These are phyloP conservation scores for Smallanthus sonchifolius DNA, from an alignment of 129 eudicot genomes.

Conservation along the genomic window DNA sequence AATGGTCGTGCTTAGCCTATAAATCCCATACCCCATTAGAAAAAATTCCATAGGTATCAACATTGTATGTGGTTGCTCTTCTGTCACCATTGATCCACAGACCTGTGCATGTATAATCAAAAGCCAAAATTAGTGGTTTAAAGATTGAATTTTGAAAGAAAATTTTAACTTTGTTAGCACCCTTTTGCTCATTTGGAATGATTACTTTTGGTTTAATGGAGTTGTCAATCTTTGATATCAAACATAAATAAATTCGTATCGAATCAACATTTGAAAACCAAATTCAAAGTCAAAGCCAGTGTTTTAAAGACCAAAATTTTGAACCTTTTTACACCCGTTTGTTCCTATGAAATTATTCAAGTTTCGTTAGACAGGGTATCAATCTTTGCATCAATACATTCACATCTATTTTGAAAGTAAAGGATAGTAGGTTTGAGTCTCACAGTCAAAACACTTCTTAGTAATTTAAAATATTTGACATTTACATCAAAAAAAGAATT, in stretches of 20 bases:
- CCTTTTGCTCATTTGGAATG: not conserved
- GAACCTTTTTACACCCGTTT: not conserved
- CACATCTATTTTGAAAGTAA: not conserved
- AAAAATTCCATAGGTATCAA: slow-evolving; percentile 87
- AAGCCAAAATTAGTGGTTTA: slow-evolving; percentile 6
- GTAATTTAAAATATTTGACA: not conserved
- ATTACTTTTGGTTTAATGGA: not conserved
- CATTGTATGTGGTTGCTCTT: slow-evolving; percentile 96
- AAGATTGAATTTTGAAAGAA: not conserved
- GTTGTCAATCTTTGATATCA: not conserved
- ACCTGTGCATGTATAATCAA: slow-evolving; percentile 54
- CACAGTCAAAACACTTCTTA: not conserved
- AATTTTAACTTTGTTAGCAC: not conserved
- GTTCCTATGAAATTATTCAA: not conserved
- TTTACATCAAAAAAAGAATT: not conserved
- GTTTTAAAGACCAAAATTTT: not conserved
- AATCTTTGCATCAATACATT: not conserved
- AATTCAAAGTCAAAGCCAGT: not conserved
- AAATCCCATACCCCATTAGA: slow-evolving; percentile 86
- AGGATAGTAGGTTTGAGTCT: not conserved
- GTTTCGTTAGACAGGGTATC: not conserved
- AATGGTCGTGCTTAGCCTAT: slow-evolving; percentile 47
- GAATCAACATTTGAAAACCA: not conserved
- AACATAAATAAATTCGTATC: not conserved
- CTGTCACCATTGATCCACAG: slow-evolving; percentile 99